phyloP scores from a whole-genome alignment of 495 filamentous ascomycete genomes.

The Penicillium turbatum region DNA sequence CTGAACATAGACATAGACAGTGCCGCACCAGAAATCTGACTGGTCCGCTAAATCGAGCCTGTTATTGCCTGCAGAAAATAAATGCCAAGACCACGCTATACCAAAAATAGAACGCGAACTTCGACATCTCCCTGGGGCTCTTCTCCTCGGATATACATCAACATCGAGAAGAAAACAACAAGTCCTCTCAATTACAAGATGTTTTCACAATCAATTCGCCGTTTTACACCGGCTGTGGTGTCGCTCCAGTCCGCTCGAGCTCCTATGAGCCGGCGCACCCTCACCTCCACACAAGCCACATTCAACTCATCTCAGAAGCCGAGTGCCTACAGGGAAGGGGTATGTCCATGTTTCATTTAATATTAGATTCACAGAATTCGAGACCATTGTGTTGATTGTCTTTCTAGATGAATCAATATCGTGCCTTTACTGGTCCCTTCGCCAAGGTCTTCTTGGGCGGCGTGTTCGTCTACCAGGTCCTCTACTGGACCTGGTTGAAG shows the following conservation, averaged over 20 bases:
- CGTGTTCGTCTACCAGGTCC: slow-evolving; percentile 80
- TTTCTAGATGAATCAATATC: slow-evolving; percentile 67
- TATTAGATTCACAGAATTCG: neutral
- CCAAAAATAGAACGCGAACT: slow-evolving; percentile 1
- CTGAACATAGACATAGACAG: too few species aligned
- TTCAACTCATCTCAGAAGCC: slow-evolving; percentile 18
- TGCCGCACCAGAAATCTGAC: too few species aligned
- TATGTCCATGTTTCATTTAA: slow-evolving; percentile 8
- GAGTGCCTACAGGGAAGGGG: slow-evolving; percentile 26
- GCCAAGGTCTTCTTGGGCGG: slow-evolving; percentile 81
- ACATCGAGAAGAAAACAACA: neutral
- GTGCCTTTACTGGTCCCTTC: slow-evolving; percentile 71
- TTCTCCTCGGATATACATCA: neutral
- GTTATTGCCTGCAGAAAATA: too few species aligned
- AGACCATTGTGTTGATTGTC: neutral
- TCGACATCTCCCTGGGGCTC: slow-evolving; percentile 5
- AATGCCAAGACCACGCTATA: slow-evolving; percentile 7
- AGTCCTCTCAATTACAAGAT: neutral
- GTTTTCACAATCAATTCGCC: slow-evolving; percentile 13
- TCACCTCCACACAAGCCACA: slow-evolving; percentile 14
- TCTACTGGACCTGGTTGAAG: slow-evolving; percentile 82
- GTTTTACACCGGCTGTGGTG: neutral
- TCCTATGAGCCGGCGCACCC: slow-evolving; percentile 6
- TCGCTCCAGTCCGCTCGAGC: neutral
- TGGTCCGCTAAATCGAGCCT: too few species aligned